Conservation (phyloP, 1,284 basidiomycete species). For the Crucibulum parvulum region DNA sequence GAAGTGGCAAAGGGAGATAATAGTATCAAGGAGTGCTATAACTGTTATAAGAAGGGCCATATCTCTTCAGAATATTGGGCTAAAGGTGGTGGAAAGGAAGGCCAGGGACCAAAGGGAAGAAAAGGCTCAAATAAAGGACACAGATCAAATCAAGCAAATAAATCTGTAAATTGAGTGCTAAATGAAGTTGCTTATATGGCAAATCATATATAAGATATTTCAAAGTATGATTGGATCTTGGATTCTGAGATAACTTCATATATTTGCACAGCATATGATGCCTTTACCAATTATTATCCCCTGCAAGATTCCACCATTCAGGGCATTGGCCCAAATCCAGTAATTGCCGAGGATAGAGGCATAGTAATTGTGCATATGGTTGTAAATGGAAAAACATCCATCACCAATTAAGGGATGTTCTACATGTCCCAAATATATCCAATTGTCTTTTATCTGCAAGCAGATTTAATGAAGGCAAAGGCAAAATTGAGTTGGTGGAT, state of each 20-base stretch:
- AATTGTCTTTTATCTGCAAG: constrained; percentile 17
- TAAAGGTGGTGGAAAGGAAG: constrained; percentile 34
- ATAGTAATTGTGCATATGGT: constrained; percentile 5
- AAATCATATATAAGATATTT: constrained; percentile 2
- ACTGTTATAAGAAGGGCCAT: constrained; percentile 22
- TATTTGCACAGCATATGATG: constrained; percentile 3
- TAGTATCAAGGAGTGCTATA: constrained; percentile 13
- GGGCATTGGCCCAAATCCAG: not conserved
- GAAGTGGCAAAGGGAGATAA: constrained; percentile 2
- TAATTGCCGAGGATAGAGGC: constrained; percentile 4
- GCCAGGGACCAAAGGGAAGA: constrained; percentile 9
- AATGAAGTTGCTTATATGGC: constrained; percentile 11
- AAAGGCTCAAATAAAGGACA: too few species aligned
- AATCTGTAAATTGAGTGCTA: not conserved
- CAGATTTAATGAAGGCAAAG: constrained; percentile 4
- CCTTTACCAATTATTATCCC: constrained; percentile 3
- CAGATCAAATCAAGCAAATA: too few species aligned
- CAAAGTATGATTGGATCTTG: constrained; percentile 5
- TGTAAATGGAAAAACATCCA: constrained; percentile 4
- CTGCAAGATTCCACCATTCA: not conserved
- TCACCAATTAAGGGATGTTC: constrained; percentile 5
- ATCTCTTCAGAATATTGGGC: constrained; percentile 20
- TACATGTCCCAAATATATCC: constrained; percentile 10
- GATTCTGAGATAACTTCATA: constrained; percentile 10
- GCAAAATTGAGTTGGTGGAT: constrained; percentile 5